Conservation (phyloP, 768 basidiomycete species). For the Rhodotorula taiwanensis region DNA sequence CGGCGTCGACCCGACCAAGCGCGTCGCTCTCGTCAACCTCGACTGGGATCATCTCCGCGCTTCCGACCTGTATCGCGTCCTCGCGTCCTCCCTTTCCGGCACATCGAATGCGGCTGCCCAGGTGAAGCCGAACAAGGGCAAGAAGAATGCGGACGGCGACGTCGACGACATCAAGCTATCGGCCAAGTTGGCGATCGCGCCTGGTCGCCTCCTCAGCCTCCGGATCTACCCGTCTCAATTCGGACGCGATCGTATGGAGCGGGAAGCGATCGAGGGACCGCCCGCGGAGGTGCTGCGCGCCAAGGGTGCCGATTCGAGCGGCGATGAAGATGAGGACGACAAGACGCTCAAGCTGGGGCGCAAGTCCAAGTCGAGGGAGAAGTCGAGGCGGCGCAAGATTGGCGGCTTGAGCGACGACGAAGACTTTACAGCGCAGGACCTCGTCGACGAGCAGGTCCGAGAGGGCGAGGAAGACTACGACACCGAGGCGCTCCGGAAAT, state of each 20-base stretch:
- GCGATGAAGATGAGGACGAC: slow-evolving; percentile 49
- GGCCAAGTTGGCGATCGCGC: slow-evolving; percentile 46
- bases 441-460: slow-evolving; percentile 42
- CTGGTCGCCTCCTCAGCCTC: slow-evolving; percentile 67
- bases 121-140: slow-evolving; percentile 35
- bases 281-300: slow-evolving; percentile 67
- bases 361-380: slow-evolving; percentile 41
- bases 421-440: slow-evolving; percentile 41
- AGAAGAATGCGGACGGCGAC: slow-evolving; percentile 35
- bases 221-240: slow-evolving; percentile 89
- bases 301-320: slow-evolving; percentile 43
- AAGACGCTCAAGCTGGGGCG: slow-evolving; percentile 32
- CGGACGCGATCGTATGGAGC: slow-evolving; percentile 74
- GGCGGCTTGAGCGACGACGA: slow-evolving; percentile 36
- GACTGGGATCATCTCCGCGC: slow-evolving; percentile 98
- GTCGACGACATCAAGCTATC: slow-evolving; percentile 25
- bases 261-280: slow-evolving; percentile 85
- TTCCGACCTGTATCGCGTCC: slow-evolving; percentile 81
- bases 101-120: slow-evolving; percentile 49
- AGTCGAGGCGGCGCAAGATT: slow-evolving; percentile 3
- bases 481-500: slow-evolving; percentile 75
- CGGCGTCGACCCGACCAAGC: slow-evolving; percentile 53
- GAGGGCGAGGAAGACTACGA: slow-evolving; percentile 64
- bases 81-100: slow-evolving; percentile 72
- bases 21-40: slow-evolving; percentile 86